Percentiles rank a stretch among this genome's conserved stretches.
phyloP scores from a whole-genome alignment of 768 basidiomycete genomes.

The Chlorophyllum brunneum region DNA sequence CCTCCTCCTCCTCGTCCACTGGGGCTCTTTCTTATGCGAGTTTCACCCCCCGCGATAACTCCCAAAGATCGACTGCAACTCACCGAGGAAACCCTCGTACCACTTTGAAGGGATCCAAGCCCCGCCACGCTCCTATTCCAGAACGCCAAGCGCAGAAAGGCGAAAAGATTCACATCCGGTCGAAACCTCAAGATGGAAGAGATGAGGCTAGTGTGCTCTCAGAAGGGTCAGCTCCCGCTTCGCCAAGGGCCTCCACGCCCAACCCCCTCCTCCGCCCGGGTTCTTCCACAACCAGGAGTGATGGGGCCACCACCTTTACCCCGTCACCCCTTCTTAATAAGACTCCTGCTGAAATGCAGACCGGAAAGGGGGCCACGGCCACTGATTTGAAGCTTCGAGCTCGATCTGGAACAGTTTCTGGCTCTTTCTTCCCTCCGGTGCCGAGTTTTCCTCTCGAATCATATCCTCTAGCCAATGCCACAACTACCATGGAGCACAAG shows the following conservation, averaged over 20 bases:
- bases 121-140: neutral
- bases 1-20: conserved; percentile 1
- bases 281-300: too few relatives aligned
- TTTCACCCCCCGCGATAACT: neutral
- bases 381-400: neutral
- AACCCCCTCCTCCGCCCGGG: too few relatives aligned
- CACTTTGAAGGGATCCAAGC: neutral
- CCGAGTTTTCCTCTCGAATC: neutral
- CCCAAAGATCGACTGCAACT: neutral
- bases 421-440: neutral
- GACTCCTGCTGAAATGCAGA: neutral
- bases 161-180: too few relatives aligned
- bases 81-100: neutral
- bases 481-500: neutral
- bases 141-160: neutral
- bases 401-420: neutral
- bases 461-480: neutral
- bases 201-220: too few relatives aligned
- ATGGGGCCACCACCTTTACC: too few relatives aligned
- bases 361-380: neutral
- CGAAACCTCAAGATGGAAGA: too few relatives aligned
- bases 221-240: too few relatives aligned
- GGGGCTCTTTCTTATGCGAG: neutral
- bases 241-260: too few relatives aligned
- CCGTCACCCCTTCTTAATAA: too few relatives aligned